Conservation (phyloP, 2,329 filamentous ascomycete genomes). For the Alternaria sp. region DNA sequence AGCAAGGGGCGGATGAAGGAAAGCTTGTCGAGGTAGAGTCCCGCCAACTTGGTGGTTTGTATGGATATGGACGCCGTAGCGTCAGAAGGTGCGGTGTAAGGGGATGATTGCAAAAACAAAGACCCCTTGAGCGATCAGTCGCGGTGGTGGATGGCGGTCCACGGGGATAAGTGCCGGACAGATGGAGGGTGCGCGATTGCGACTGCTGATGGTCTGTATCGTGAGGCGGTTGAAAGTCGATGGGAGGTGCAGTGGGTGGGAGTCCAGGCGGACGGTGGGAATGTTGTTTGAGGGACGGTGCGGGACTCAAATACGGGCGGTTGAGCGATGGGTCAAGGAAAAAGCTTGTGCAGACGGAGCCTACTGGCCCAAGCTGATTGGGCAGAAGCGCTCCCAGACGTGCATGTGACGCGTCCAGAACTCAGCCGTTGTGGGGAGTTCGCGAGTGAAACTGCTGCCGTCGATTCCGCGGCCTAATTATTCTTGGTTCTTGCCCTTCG, state of each 20-base stretch:
- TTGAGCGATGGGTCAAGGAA: slow-evolving; percentile 13
- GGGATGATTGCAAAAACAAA: slow-evolving; percentile 32
- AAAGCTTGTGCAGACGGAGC: slow-evolving; percentile 16
- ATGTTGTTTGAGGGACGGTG: slow-evolving; percentile 23
- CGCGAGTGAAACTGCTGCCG: not conserved
- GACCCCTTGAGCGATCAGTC: slow-evolving; percentile 34
- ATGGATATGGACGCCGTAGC: slow-evolving; percentile 49
- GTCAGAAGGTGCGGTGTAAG: slow-evolving; percentile 36
- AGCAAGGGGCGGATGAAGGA: slow-evolving; percentile 87
- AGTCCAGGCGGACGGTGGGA: slow-evolving; percentile 41
- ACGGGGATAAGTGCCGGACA: slow-evolving; percentile 26
- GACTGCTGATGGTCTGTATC: slow-evolving; percentile 4
- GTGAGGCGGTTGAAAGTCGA: not conserved
- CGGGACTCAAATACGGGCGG: slow-evolving; percentile 17
- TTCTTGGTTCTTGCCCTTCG: not conserved
- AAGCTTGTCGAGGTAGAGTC: slow-evolving; percentile 74
- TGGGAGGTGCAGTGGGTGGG: slow-evolving; percentile 12
- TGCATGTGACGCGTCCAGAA: slow-evolving; percentile 12
- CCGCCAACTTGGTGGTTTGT: slow-evolving; percentile 91
- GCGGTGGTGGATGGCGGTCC: slow-evolving; percentile 30
- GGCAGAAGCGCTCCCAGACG: slow-evolving; percentile 14
- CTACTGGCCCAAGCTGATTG: slow-evolving; percentile 14
- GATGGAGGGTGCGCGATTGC: slow-evolving; percentile 19
- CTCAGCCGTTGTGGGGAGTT: not conserved
- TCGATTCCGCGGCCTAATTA: slow-evolving; percentile 7